Evolutionary conservation across 2,329 filamentous ascomycete genomes (phyloP), one percentile per base, ranked within the genome.

Genomic region (Cladosporium sp.): DNA sequence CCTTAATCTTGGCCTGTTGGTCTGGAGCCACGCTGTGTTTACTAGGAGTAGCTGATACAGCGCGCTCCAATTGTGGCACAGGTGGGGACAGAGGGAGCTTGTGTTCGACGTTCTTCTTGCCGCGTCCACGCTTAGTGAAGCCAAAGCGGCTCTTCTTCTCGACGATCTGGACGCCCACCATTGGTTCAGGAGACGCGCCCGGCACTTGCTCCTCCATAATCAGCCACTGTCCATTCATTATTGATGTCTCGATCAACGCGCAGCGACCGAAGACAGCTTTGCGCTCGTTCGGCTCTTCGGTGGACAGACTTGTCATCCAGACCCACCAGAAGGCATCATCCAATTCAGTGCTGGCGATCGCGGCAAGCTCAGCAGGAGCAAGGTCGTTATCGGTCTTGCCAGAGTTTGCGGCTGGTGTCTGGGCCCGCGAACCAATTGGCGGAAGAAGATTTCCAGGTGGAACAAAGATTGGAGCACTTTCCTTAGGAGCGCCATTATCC

Each of bases 281-380:
- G 61, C 94, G 86, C 49, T 88, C 83, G 0, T 86, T 75, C 0
- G 92, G 89, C 76, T 99, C 94, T 69, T 99, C 94, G 0, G 87
- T 89, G 1, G 93, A 92, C 68, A 99, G 78, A 80, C 93, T 97
- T 66, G 86, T 95, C 82, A 99, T 97, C 94, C 94, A 99, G 3
- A 97, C 94, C 93, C 94, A 97, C 94, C 94, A 99, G 74, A 99
- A 99, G 1, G 92, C 88, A 72, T 97, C 93, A 67, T 99, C 94
- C 5, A 99, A 80, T 63, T 94, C 88, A 59, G 97, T 84, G 38
- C 83, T 83, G 22, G 84, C 89, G 69, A 99, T 96, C 71, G 92
- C 97, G 30, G 94, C 94, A 59, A 99, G 82, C 79, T 99, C 94
- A 54, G 92, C 94, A 0, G 93, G 94, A 64, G 97, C 92, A 0